phyloP scores from a whole-genome alignment of 768 basidiomycete genomes.

The Vararia minispora region DNA sequence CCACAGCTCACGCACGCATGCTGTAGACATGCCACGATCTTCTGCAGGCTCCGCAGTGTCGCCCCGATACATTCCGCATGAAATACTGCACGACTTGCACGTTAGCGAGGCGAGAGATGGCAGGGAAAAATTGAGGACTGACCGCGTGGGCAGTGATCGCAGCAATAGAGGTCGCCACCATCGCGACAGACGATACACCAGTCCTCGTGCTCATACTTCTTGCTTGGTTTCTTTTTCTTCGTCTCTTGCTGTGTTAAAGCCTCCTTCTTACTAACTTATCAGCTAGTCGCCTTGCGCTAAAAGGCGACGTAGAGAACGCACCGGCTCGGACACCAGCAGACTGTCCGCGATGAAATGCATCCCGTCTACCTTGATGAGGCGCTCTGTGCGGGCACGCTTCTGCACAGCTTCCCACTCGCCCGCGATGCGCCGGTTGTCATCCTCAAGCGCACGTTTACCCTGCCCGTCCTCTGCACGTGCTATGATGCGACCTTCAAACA shows the following conservation, averaged over 20 bases:
- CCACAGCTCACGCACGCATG: slow-evolving; percentile 37
- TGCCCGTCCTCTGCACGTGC: slow-evolving; percentile 17
- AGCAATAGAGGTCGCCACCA: slow-evolving; percentile 41
- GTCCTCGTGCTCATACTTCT: slow-evolving; percentile 40
- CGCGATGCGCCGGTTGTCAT: slow-evolving; percentile 29
- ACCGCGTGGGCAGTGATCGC: slow-evolving; percentile 45
- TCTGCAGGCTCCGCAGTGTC: slow-evolving; percentile 17
- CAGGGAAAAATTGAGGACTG: too few species aligned
- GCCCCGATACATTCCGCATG: slow-evolving; percentile 39
- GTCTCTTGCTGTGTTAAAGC: slow-evolving; percentile 9
- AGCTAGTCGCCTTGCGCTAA: too few species aligned
- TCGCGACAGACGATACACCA: slow-evolving; percentile 50
- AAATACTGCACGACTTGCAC: slow-evolving; percentile 37
- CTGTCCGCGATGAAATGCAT: slow-evolving; percentile 22
- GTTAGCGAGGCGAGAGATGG: too few species aligned
- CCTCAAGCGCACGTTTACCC: too few species aligned
- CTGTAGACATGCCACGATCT: slow-evolving; percentile 31
- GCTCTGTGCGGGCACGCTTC: slow-evolving; percentile 30
- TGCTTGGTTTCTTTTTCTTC: slow-evolving; percentile 25
- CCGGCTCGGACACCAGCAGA: slow-evolving; percentile 19
- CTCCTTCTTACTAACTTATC: slow-evolving; percentile 9
- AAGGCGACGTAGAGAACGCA: slow-evolving; percentile 12
- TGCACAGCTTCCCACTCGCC: slow-evolving; percentile 34
- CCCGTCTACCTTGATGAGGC: slow-evolving; percentile 28
- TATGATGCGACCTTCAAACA: slow-evolving; percentile 42